Base-by-base conservation (phyloP, 164 flowering plant species). In the Akebia trifoliata region DNA sequence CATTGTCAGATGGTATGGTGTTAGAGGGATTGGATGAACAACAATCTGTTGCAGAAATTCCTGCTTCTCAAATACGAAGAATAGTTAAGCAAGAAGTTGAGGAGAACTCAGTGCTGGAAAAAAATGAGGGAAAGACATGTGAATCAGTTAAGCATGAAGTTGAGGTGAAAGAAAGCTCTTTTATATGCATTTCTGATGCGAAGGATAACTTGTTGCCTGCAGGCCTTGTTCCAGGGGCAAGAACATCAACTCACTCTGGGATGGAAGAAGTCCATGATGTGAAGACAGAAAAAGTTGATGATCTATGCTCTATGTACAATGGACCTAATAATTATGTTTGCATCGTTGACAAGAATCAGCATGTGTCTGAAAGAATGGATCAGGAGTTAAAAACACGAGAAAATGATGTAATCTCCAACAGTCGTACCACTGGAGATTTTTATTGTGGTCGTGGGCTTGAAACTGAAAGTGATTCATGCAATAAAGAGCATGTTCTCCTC, bases 391-490 rank as follows among this genome's bases (percentile, higher is more conserved):
- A 50, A 30, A 38, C 39, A 14, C 50, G 5, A 29, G 49, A 43
- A 14, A 18, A 21, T 22, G 35, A 64, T 40, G 50, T 15, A 31
- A 42, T 42, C 49, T 48, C 63, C 4, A 43, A 26, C 10, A 44
- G 39, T 38, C 26, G 55, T 46, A 31, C 42, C 18, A 22, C 49
- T 21, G 42, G 40, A 58, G 45, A 4, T 26, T 35, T 44, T 15
- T n/a, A 6, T 44, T 57, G 48, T 59, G 9, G 20, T 57, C 29
- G 36, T 43, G 49, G 25, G 37, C 44, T 28, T 54, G 65, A 62
- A 36, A 17, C 32, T 44, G 25, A 54, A 29, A 24, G 6, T 57
- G 55, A 54, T 20, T 7, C 10, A 43, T 51, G 44, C 59, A 57
- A 50, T 57, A 57, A 60, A 43, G 60, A 64, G 5, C 5, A 46